Base-by-base conservation (phyloP, 352 stramenopile species). In the Halophytophthora polymorphica region DNA sequence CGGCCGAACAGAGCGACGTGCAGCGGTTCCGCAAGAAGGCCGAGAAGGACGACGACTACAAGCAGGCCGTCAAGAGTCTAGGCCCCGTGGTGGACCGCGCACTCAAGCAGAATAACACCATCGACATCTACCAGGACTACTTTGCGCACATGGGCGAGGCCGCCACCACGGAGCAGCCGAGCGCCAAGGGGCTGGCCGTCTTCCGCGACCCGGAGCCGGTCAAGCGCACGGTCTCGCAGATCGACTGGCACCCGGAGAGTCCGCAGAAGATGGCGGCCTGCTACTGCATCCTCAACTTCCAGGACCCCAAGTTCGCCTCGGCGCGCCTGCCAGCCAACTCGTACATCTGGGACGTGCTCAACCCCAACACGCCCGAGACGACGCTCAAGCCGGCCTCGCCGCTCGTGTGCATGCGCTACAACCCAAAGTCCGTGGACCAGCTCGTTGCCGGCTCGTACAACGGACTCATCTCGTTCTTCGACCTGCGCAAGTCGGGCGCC, bases 91-190 rank as follows among this genome's bases (percentile, higher is more conserved):
- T 97, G 18, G 88, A 97, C 37, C 74, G 86, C 13, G 95, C 90
- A 46, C 94, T 98, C 75, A 97, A 97, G 66, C 95, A 99, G 65
- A 98, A 98, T 70, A 98, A 98, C 70, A 98, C 95, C 8, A 97
- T 98, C 47, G 96, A 98, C 72, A 98, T 99, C 45, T 99, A 99
- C 63, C 88, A 98, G 65, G 89, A 97, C 61, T 98, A 98, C 67
- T 98, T 98, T 69, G 78, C 88, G 45, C 73, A 96, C 64, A 85
- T 97, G 69, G 83, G 87, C 29, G 86, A 97, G 58, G 67, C 82
- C 53, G 88, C 96, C 48, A 97, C 86, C 35, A 97, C 86, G 8
- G 93, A 98, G 61, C 96, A 97, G 61, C 95, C 95, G 10, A 97
- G 81, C 50, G 96, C 96, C 47, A 98, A 98, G 66, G 95, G 96